A percentile compares a stretch with the other conserved stretches of the same genome.
These are phyloP conservation scores for Nicotiana undulata DNA, from an alignment of 257 asterid genomes.

Conservation along the genomic window DNA sequence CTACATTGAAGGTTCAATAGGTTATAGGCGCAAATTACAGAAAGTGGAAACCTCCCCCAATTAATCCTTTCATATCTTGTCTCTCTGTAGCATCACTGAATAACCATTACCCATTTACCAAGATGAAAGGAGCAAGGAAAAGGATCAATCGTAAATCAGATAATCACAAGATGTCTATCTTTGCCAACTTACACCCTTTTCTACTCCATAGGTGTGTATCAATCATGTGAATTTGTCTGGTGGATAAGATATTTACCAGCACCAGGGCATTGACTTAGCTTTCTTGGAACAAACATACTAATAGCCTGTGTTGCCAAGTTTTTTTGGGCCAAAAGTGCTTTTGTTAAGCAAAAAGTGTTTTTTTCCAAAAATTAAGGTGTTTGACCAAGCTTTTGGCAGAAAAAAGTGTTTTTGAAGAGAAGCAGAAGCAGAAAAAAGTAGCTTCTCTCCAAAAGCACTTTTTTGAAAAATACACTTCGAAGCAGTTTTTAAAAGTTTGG, in stretches of 20 bases:
- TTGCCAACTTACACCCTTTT: neutral
- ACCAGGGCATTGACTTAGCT: neutral
- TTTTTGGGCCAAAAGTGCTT: no score
- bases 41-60: neutral
- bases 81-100: neutral
- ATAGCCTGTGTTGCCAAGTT: no score
- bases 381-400: no score
- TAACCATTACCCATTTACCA: no score
- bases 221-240: neutral
- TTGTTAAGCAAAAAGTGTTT: no score
- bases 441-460: no score
- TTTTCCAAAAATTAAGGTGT: no score
- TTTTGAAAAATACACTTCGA: no score
- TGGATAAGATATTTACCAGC: neutral
- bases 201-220: neutral
- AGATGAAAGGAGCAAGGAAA: no score
- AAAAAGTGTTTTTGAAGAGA: no score
- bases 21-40: neutral
- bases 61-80: neutral
- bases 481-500: no score
- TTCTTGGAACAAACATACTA: neutral
- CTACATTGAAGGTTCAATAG: conserved; percentile 25
- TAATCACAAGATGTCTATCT: neutral
- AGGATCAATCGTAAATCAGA: neutral
- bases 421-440: no score